Base-by-base conservation (phyloP, 1,284 basidiomycete genomes). In the Leccinum glutinopallens region DNA sequence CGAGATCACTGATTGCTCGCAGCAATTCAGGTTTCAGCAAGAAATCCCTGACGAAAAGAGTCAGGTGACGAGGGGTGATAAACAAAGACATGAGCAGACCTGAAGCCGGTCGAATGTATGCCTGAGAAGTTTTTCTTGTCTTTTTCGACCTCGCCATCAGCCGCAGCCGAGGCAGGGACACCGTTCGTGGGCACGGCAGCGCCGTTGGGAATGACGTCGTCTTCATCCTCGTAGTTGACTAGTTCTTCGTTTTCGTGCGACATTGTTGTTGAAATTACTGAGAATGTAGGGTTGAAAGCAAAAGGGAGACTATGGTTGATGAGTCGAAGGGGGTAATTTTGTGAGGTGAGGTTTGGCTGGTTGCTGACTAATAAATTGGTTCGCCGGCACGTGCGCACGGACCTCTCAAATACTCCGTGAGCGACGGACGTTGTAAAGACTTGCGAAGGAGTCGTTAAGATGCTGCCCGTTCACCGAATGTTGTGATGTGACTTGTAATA, bases 81-180 rank as follows among this genome's bases (percentile, higher is more conserved):
- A 54, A 4, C 63, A 67, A 51, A 41, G 17, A 7, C 56, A 64
- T 29, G 59, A 64, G 61, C 84, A 67, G 66, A 95, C 94, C 94
- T 88, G 80, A 97, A 97, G 67, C 94, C 94, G 67, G 94, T 96
- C 41, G 95, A 96, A 83, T 98, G 96, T 73, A 98, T 97, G 53
- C 96, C 96, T 67, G 96, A 96, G 79, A 97, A 97, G 79, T 94
- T 95, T 83, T 96, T 96, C 85, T 97, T 96, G 78, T 96, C 94
- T 75, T 90, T 91, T 71, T 93, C 91, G 68, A 80, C 84, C 66
- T 90, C 91, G 57, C 84, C 89, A 65, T 82, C 86, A 62, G 80
- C 83, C 59, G 80, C 80, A 68, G 80, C 81, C 71, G 79, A 78
- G 22, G 81, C 76, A 65, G 82, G 82, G 64, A 85, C 87, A 64